These are phyloP conservation scores for Phytophthora pseudosyringae DNA, from an alignment of 352 stramenopile genomes.

Conservation along the genomic window DNA sequence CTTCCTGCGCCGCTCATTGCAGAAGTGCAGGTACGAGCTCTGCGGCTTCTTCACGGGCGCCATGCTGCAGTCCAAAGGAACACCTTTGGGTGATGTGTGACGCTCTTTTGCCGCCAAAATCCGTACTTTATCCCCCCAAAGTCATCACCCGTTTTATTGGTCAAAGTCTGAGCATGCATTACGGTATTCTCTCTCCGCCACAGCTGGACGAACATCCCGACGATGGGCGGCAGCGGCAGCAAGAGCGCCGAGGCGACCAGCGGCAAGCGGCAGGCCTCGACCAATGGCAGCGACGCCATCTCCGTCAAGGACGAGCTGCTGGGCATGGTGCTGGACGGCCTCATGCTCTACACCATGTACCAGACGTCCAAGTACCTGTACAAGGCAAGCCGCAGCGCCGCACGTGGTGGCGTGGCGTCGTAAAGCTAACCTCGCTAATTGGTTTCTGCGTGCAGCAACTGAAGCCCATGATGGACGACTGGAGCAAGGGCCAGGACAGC, in stretches of 20 bases:
- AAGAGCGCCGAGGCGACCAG: slow-evolving; percentile 53
- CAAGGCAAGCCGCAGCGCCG: slow-evolving; percentile 49
- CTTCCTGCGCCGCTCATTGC: slow-evolving; percentile 75
- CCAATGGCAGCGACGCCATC: slow-evolving; percentile 16
- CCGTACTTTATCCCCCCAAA: slow-evolving; percentile 9
- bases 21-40: slow-evolving; percentile 89
- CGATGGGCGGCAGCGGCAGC: slow-evolving; percentile 66
- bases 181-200: slow-evolving; percentile 10
- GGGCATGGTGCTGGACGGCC: slow-evolving; percentile 73
- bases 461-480: slow-evolving; percentile 89
- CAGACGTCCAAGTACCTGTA: slow-evolving; percentile 85
- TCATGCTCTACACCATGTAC: slow-evolving; percentile 88
- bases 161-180: neutral
- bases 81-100: neutral
- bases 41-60: slow-evolving; percentile 82
- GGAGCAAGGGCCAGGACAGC: slow-evolving; percentile 60
- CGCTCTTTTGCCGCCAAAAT: slow-evolving; percentile 22
- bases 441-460: slow-evolving; percentile 44
- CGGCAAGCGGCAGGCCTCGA: slow-evolving; percentile 12
- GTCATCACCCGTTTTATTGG: neutral
- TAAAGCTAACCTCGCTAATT: neutral
- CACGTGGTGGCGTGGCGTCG: neutral
- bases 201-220: slow-evolving; percentile 23
- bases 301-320: slow-evolving; percentile 68
- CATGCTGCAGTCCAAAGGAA: slow-evolving; percentile 32